Percentiles rank a stretch among this genome's conserved stretches.
These are phyloP conservation scores for Fusarium nygamai DNA, from an alignment of 2,329 filamentous ascomycete genomes.

Conservation along the genomic window DNA sequence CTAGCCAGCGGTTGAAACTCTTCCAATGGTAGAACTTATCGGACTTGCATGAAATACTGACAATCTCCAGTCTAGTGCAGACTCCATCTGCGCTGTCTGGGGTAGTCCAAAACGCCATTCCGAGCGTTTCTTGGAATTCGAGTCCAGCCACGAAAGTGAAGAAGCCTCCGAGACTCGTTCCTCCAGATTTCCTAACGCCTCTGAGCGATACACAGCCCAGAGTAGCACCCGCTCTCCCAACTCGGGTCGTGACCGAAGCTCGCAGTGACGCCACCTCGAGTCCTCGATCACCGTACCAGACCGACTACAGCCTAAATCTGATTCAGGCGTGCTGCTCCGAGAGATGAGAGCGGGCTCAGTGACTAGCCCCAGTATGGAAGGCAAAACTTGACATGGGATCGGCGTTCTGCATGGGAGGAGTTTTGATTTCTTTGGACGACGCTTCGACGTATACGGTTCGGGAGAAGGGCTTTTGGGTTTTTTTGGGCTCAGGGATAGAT, in stretches of 20 bases:
- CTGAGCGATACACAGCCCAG: fast-evolving
- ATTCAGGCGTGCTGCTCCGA: background rate
- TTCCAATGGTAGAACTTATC: background rate
- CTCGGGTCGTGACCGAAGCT: background rate
- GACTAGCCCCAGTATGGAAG: background rate
- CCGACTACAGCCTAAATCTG: background rate
- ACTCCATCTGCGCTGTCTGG: background rate
- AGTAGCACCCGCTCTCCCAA: background rate
- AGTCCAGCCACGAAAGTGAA: no score
- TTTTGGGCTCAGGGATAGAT: background rate
- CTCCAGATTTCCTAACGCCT: fast-evolving
- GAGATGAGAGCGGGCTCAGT: background rate
- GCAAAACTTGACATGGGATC: background rate
- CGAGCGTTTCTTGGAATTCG: background rate
- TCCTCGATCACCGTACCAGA: background rate
- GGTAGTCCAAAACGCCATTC: background rate
- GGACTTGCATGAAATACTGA: background rate
- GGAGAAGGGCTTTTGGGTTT: background rate
- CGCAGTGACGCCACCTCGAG: background rate
- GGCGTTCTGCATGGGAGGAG: background rate
- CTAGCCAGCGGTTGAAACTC: background rate
- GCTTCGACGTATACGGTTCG: background rate
- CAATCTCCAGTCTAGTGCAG: background rate
- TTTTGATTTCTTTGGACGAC: background rate
- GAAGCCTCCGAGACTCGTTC: background rate